These are phyloP conservation scores for Lupinus albus DNA, from an alignment of 306 rosid genomes.

Conservation along the genomic window DNA sequence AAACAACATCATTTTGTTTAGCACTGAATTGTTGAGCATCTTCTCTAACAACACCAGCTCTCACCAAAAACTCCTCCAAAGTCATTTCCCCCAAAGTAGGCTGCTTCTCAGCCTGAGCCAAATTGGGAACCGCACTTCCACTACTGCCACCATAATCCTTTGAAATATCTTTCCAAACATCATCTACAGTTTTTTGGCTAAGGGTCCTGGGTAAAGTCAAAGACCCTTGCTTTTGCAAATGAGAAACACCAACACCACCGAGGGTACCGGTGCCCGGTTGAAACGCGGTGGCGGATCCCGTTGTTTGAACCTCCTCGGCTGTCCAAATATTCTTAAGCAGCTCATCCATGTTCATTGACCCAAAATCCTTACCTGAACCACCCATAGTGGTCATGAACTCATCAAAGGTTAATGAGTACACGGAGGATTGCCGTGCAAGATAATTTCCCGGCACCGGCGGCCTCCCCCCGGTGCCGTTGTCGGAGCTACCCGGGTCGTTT, in stretches of 20 bases:
- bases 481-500: constrained; percentile 48
- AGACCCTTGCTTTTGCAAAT: constrained; percentile 85
- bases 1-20: constrained; percentile 53
- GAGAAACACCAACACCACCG: constrained; percentile 21
- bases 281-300: constrained; percentile 38
- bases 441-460: constrained; percentile 39
- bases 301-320: constrained; percentile 87
- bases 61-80: constrained; percentile 80
- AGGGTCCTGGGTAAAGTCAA: constrained; percentile 84
- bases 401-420: constrained; percentile 84
- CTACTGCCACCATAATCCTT: constrained; percentile 52
- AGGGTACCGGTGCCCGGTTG: constrained; percentile 41
- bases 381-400: constrained; percentile 82
- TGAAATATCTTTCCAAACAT: constrained; percentile 76
- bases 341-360: constrained; percentile 99
- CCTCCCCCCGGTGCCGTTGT: constrained; percentile 37
- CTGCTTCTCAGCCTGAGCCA: constrained; percentile 74
- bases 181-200: constrained; percentile 90
- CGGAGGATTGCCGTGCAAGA: constrained; percentile 69
- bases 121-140: constrained; percentile 36
- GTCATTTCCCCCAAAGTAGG: constrained; percentile 92
- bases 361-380: constrained; percentile 81
- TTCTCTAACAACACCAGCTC: constrained; percentile 94
- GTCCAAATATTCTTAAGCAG: constrained; percentile 90
- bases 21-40: constrained; percentile 55